These are phyloP conservation scores for Cnidoscolus chayamansa DNA, from an alignment of 441 rosid genomes.

Conservation along the genomic window DNA sequence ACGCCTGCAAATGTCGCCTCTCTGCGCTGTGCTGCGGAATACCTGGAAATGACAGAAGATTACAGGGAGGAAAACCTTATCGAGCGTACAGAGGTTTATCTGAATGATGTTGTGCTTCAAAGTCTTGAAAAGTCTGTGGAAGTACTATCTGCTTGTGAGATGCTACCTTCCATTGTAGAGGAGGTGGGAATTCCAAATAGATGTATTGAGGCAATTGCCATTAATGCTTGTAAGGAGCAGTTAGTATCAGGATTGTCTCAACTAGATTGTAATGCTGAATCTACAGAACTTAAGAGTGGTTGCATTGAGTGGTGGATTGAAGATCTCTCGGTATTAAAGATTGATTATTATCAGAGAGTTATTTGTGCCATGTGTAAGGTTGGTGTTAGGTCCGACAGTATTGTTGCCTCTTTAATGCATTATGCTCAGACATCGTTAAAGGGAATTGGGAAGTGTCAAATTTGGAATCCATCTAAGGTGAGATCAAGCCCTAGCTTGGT, in stretches of 20 bases:
- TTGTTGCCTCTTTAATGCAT: slow-evolving; percentile 63
- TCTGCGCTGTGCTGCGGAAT: slow-evolving; percentile 67
- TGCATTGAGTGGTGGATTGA: slow-evolving; percentile 78
- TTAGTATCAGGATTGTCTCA: slow-evolving; percentile 58
- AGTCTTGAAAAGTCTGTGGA: slow-evolving; percentile 62
- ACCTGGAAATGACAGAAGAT: slow-evolving; percentile 83
- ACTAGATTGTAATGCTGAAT: slow-evolving; percentile 40
- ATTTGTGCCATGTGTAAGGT: slow-evolving; percentile 52
- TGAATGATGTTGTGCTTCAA: slow-evolving; percentile 48
- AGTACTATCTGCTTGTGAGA: slow-evolving; percentile 62
- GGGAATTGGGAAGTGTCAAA: slow-evolving; percentile 47
- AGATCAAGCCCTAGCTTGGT: slow-evolving; percentile 28
- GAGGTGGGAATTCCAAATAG: slow-evolving; percentile 49
- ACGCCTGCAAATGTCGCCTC: slow-evolving; percentile 54
- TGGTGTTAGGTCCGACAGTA: slow-evolving; percentile 56
- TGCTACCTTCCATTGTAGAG: slow-evolving; percentile 41
- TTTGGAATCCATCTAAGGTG: slow-evolving; percentile 44
- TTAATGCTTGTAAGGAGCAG: slow-evolving; percentile 75
- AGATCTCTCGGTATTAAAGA: slow-evolving; percentile 58
- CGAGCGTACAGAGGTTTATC: slow-evolving; percentile 52
- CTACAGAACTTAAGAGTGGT: slow-evolving; percentile 54
- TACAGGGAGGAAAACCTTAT: slow-evolving; percentile 64
- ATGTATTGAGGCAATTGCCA: slow-evolving; percentile 68
- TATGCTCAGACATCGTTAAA: slow-evolving; percentile 66
- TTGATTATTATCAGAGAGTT: slow-evolving; percentile 55